Evolutionary conservation across 2,329 filamentous ascomycete species (phyloP), one percentile per base, ranked within the genome.

Genomic region (Fusarium sp.): DNA sequence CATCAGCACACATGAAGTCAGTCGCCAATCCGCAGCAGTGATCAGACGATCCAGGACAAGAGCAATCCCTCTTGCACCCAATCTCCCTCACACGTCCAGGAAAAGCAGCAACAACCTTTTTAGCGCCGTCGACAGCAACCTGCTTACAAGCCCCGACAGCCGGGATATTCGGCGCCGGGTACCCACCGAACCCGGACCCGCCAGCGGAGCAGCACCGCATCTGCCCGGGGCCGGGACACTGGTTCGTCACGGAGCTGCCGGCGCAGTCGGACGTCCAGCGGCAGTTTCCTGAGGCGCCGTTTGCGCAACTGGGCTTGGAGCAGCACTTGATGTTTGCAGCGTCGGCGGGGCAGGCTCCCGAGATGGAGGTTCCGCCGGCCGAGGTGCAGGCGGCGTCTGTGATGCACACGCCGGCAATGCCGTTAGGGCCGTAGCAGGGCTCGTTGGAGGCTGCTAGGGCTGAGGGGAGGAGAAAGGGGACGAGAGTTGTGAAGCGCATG

Each of bases 261-360:
- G 70, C 79, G 67, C 84, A 86, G 77, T 85, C 82, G 34, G 79
- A 82, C 2, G 71, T 64, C 82, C 81, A 85, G 67, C 81, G 80
- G 67, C 84, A 85, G 76, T 83, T 83, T 52, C 83, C 83, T 5
- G 58, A 65, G 37, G 67, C 56, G 23, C 79, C 78, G 65, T 74
- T 78, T 48, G 76, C 76, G 71, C 85, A 86, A 3, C 69, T 61
- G 5, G 83, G 68, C 70, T 86, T 86, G 74, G 80, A 82, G 79
- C 85, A 86, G 81, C 84, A 86, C 67, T 82, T 82, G 61, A 87
- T 77, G 77, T 82, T 75, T 66, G 76, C 74, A 2, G 81, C 70
- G 68, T 85, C 83, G 23, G 77, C 72, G 6, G 84, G 84, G 71
- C 85, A 86, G 35, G 80, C 82, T 20, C 82, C 82, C 34, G 76